A percentile compares a stretch with the other conserved stretches of the same genome.
Conservation (phyloP, 257 asterid species). For the Capsicum chinense region DNA sequence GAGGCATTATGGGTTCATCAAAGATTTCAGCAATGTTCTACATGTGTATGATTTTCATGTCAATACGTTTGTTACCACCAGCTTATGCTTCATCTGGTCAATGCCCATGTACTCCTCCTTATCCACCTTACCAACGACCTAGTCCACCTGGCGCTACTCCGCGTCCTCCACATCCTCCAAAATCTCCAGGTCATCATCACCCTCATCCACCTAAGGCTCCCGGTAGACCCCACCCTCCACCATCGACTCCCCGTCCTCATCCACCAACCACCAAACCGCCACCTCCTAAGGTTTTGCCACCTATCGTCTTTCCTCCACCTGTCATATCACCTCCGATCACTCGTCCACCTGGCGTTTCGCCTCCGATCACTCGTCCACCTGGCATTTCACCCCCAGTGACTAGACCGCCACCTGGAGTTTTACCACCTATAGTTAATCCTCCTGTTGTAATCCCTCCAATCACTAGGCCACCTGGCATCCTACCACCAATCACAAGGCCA, state of each 20-base stretch:
- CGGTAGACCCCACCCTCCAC: slow-evolving; percentile 49
- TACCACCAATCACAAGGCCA: slow-evolving; percentile 43
- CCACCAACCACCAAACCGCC: slow-evolving; percentile 34
- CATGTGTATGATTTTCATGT: slow-evolving; percentile 59
- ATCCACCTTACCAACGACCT: slow-evolving; percentile 64
- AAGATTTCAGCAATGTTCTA: slow-evolving; percentile 55
- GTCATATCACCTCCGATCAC: not conserved
- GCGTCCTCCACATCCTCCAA: slow-evolving; percentile 49
- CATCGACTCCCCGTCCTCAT: slow-evolving; percentile 27
- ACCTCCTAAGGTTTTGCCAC: slow-evolving; percentile 41
- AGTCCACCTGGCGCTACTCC: slow-evolving; percentile 48
- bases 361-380: slow-evolving; percentile 44
- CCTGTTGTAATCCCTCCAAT: slow-evolving; percentile 50
- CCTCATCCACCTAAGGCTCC: slow-evolving; percentile 37
- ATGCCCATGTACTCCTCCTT: slow-evolving; percentile 53
- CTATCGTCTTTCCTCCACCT: slow-evolving; percentile 13
- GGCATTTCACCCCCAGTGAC: slow-evolving; percentile 42
- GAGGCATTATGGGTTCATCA: slow-evolving; percentile 44
- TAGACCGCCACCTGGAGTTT: slow-evolving; percentile 41
- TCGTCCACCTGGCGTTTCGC: slow-evolving; percentile 38
- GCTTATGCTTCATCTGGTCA: slow-evolving; percentile 49
- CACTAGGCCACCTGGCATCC: slow-evolving; percentile 41
- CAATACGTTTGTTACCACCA: slow-evolving; percentile 57
- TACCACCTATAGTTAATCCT: slow-evolving; percentile 44
- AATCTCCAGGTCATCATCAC: slow-evolving; percentile 26